Evolutionary conservation across 805 yeast genomes (phyloP), one percentile per base, ranked within the genome.

Genomic region (Metschnikowia sp.): DNA sequence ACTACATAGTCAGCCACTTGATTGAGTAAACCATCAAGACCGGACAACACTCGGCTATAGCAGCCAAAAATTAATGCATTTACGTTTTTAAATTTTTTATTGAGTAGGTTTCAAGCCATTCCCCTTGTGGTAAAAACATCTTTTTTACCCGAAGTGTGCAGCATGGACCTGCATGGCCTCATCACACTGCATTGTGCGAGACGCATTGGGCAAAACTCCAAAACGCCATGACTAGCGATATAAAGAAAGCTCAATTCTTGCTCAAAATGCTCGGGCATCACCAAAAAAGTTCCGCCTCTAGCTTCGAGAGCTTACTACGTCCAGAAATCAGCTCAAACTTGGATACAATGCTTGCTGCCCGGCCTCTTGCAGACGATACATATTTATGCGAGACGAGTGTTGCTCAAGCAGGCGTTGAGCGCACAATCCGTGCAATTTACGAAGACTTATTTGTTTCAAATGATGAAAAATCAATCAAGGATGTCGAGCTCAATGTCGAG

Each of bases 381-480:
- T 60, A 72, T 38, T 54, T 56, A 13, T 67, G 76, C 11, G 62
- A 56, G 8, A 76, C 81, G 2, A 56, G 70, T 3, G 57, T 48
- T 12, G 63, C 62, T 10, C 82, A 78, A 54, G 35, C 57, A n/a
- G 65, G 66, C 8, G 60, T 60, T 7, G 69, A 67, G 48, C 44
- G 57, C 10, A 18, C 53, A 8, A 57, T 74, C 33, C 51, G 63
- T 42, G 45, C 53, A 9, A 57, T 74, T 10, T 68, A 73, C 54
- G 54, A 65, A 42, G 52, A 63, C 9, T 34, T 54, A 6, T 45
- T 53, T 13, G 60, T 50, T 28, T 6, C 54, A 4, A 36, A 31
- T 8, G 54, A 45, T 10, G 45, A 45, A 10, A 38, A 39, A 1
- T 35, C 15, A 33, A 39, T 51, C 3, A 36, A 36, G 10, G 34